Percentiles rank a stretch among this genome's conserved stretches.
phyloP scores from a whole-genome alignment of 352 stramenopile genomes.

The Globisporangium spiculum region DNA sequence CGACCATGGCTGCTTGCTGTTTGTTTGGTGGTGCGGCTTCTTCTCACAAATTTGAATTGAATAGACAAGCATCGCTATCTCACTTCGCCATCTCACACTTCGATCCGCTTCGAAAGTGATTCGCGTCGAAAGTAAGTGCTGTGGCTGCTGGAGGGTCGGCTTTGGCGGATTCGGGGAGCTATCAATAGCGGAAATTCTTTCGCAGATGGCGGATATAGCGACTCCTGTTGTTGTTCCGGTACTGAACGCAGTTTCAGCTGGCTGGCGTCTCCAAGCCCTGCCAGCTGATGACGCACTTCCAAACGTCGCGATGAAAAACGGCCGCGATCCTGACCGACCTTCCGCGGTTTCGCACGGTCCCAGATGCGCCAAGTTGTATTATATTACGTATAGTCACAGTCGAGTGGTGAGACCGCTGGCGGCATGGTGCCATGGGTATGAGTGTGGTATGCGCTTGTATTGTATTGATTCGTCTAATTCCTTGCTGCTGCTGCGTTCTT shows the following conservation, averaged over 20 bases:
- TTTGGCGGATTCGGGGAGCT: not conserved
- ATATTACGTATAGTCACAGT: not conserved
- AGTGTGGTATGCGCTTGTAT: not conserved
- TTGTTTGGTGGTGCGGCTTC: not conserved
- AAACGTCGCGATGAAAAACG: not conserved
- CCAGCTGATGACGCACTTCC: not conserved
- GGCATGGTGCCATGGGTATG: not conserved
- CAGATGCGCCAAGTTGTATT: not conserved
- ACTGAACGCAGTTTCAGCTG: not conserved
- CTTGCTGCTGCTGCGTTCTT: not conserved
- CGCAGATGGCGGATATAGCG: not conserved
- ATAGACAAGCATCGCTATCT: not conserved
- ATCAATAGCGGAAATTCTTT: not conserved
- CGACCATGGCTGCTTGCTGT: not conserved
- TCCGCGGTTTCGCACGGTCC: not conserved
- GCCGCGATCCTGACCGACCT: not conserved
- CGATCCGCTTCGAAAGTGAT: not conserved
- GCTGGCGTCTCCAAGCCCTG: too few species aligned
- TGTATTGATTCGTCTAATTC: not conserved
- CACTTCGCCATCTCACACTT: too few species aligned
- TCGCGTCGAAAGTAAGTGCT: not conserved
- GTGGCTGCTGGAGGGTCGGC: not conserved
- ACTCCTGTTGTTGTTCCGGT: not conserved
- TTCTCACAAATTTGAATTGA: not conserved
- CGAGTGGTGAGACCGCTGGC: not conserved